A percentile compares a stretch with the other conserved stretches of the same genome.
These are phyloP conservation scores for Botrytis squamosa DNA, from an alignment of 2,329 filamentous ascomycete species.

Conservation along the genomic window DNA sequence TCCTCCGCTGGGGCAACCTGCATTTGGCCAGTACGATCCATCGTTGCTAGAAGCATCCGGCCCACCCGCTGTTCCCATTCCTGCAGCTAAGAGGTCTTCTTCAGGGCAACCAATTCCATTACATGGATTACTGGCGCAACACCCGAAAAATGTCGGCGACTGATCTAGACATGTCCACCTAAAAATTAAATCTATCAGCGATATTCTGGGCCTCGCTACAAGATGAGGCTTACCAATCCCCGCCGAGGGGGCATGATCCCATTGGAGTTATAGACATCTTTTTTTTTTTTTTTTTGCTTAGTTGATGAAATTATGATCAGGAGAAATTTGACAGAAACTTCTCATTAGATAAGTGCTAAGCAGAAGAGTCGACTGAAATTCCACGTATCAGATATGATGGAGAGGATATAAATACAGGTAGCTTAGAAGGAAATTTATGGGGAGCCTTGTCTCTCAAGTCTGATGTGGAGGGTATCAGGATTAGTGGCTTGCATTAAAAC, in stretches of 20 bases:
- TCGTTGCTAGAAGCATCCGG: conserved; percentile 6
- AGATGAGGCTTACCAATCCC: neutral
- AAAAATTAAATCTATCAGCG: neutral
- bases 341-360: neutral
- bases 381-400: neutral
- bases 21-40: neutral
- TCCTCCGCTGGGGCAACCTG: conserved; percentile 14
- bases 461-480: neutral
- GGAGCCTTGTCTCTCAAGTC: neutral
- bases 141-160: conserved; percentile 28
- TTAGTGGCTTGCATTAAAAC: neutral
- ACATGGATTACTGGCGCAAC: conserved; percentile 27
- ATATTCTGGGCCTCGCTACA: neutral
- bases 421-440: no score
- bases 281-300: neutral
- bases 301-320: neutral
- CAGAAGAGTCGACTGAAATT: neutral
- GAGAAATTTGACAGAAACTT: neutral
- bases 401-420: neutral
- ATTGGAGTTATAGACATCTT: neutral
- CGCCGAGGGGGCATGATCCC: conserved; percentile 6
- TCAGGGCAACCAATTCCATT: conserved; percentile 26
- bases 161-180: conserved; percentile 27
- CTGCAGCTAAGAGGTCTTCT: conserved; percentile 24
- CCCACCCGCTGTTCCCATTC: conserved; percentile 22